These are phyloP conservation scores for Cadophora sp. DNA, from an alignment of 2,329 filamentous ascomycete genomes.

Conservation along the genomic window DNA sequence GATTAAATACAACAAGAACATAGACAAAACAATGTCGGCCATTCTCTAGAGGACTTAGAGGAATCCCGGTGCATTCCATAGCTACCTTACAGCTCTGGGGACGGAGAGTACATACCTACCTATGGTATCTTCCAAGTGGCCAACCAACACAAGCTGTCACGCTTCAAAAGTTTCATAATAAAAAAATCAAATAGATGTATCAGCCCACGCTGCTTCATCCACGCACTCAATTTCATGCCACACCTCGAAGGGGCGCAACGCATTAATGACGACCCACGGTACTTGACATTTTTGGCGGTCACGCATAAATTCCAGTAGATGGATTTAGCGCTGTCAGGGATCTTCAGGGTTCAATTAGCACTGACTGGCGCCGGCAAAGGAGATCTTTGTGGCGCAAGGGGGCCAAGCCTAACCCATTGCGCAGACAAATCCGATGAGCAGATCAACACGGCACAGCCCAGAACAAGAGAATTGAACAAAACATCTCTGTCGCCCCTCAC, in stretches of 20 bases:
- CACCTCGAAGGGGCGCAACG: background rate
- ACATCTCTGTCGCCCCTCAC: constrained; percentile 10
- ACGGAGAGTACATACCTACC: no score
- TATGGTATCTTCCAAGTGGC: no score
- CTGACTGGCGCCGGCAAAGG: constrained; percentile 15
- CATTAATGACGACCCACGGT: background rate
- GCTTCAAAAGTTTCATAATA: background rate
- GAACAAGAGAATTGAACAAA: constrained; percentile 9
- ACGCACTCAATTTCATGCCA: background rate
- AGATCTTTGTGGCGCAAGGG: constrained; percentile 15
- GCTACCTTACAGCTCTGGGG: no score
- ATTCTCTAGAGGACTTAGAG: background rate
- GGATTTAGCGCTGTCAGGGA: constrained; percentile 13
- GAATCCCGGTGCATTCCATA: no score
- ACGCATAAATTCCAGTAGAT: constrained; percentile 10
- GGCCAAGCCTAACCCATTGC: background rate
- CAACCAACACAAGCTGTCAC: background rate
- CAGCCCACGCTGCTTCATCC: background rate
- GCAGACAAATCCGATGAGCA: background rate
- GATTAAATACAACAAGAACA: no score
- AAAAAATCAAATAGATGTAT: background rate
- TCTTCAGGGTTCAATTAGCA: constrained; percentile 7
- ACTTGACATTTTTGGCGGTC: background rate
- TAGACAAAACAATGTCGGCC: background rate
- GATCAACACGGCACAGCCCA: background rate